Evolutionary conservation across 345 rosid genomes (phyloP).

Genomic region (Stellera chamaejasme): DNA sequence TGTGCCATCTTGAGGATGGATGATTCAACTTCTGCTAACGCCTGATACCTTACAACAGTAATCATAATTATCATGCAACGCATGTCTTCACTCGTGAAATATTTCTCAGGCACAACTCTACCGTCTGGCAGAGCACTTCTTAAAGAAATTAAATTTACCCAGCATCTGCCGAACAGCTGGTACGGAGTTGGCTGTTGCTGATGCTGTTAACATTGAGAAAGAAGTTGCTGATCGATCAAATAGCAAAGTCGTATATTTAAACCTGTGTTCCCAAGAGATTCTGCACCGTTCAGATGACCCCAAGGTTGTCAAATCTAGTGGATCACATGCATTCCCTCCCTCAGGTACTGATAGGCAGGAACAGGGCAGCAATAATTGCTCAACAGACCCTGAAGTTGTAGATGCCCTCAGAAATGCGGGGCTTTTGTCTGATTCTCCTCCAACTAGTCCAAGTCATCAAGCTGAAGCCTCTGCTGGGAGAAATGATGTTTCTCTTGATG

Average conservation of each 20-base stretch:
- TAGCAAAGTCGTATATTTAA: slow-evolving; percentile 79
- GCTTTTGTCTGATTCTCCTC: slow-evolving; percentile 90
- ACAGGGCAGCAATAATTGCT: slow-evolving; percentile 24
- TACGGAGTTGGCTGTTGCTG: slow-evolving; percentile 96
- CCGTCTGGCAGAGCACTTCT: slow-evolving; percentile 72
- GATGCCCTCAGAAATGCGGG: slow-evolving; percentile 84
- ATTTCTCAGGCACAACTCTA: slow-evolving; percentile 73
- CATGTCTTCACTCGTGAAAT: no score
- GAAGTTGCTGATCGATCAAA: slow-evolving; percentile 71
- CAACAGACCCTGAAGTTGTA: slow-evolving; percentile 36
- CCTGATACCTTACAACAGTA: no score
- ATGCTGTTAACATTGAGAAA: slow-evolving; percentile 88
- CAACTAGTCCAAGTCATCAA: slow-evolving; percentile 52
- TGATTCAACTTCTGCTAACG: no score
- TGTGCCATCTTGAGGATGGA: no score
- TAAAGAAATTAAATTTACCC: slow-evolving; percentile 65
- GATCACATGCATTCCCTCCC: slow-evolving; percentile 29
- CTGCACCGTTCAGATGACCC: slow-evolving; percentile 39
- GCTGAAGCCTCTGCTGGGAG: slow-evolving; percentile 24
- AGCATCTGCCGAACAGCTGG: slow-evolving; percentile 70
- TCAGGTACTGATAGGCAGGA: slow-evolving; percentile 24
- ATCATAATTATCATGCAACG: no score
- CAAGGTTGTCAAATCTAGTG: slow-evolving; percentile 21
- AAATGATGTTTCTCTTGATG: slow-evolving; percentile 1
- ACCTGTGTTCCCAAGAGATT: slow-evolving; percentile 90